phyloP scores from a whole-genome alignment of 1,284 basidiomycete species.

The Moesziomyces antarcticus region DNA sequence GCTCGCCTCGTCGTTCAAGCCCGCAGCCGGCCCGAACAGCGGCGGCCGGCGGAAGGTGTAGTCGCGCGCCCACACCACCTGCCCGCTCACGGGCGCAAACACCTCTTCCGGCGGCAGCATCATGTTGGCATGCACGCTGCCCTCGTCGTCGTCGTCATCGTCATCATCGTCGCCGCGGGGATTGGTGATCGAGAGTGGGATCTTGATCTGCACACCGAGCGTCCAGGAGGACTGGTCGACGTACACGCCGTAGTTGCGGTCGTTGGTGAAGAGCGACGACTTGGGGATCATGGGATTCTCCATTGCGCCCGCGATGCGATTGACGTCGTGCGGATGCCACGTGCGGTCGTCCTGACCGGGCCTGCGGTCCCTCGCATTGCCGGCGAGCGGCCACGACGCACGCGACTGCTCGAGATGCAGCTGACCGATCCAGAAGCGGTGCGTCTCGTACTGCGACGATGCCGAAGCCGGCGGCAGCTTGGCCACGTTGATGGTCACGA shows the following conservation, averaged over 20 bases:
- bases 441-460: slow-evolving; percentile 1
- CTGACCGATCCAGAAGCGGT: slow-evolving; percentile 56
- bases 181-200: slow-evolving; percentile 42
- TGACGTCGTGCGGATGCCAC: slow-evolving; percentile 41
- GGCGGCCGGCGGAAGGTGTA: slow-evolving; percentile 42
- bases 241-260: slow-evolving; percentile 40
- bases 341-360: slow-evolving; percentile 37
- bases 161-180: slow-evolving; percentile 26
- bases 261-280: slow-evolving; percentile 26
- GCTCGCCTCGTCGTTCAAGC: slow-evolving; percentile 50
- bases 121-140: slow-evolving; percentile 8
- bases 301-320: slow-evolving; percentile 56
- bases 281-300: slow-evolving; percentile 52
- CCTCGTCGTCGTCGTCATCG: slow-evolving; percentile 12
- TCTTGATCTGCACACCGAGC: slow-evolving; percentile 44
- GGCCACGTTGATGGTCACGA: slow-evolving; percentile 29
- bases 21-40: slow-evolving; percentile 41
- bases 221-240: slow-evolving; percentile 48
- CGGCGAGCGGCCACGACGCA: slow-evolving; percentile 55
- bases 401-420: slow-evolving; percentile 35
- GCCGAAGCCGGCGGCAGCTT: slow-evolving; percentile 1
- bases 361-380: slow-evolving; percentile 27
- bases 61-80: slow-evolving; percentile 54
- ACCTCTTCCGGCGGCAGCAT: slow-evolving; percentile 43
- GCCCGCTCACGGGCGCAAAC: slow-evolving; percentile 54